Evolutionary conservation across 352 stramenopile species (phyloP).

Genomic region (Globisporangium cederbergense): DNA sequence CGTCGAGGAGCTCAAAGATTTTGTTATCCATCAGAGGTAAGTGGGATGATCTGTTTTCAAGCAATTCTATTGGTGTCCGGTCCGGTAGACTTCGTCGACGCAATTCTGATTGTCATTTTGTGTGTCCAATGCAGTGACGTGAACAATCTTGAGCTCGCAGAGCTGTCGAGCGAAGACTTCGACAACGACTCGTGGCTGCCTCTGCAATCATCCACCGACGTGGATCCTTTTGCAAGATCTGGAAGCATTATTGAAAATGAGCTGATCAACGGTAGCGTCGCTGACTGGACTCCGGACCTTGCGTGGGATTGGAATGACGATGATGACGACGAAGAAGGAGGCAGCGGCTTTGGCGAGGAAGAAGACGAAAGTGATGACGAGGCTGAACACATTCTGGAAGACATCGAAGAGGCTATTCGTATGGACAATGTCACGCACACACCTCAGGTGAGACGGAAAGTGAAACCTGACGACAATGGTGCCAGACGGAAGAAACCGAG

Average conservation of each 20-base stretch:
- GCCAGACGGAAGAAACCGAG: constrained; percentile 49
- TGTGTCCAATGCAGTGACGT: constrained; percentile 8
- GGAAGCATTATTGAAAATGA: constrained; percentile 14
- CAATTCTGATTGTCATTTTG: not conserved
- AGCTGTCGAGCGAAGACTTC: not conserved
- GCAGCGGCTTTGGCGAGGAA: constrained; percentile 18
- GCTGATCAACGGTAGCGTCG: constrained; percentile 11
- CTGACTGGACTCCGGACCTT: constrained; percentile 11
- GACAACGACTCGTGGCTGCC: constrained; percentile 6
- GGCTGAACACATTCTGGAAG: constrained; percentile 16
- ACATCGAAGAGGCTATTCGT: not conserved
- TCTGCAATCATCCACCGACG: constrained; percentile 8
- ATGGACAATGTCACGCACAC: constrained; percentile 9
- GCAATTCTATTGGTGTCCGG: not conserved
- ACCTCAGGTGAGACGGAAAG: constrained; percentile 15
- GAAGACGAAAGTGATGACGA: constrained; percentile 43
- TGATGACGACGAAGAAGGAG: constrained; percentile 9
- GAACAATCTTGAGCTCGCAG: constrained; percentile 11
- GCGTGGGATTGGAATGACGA: constrained; percentile 11
- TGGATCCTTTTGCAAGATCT: constrained; percentile 9
- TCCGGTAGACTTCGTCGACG: not conserved
- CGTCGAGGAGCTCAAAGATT: constrained; percentile 60
- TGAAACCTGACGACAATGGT: not conserved
- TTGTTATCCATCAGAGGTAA: constrained; percentile 52
- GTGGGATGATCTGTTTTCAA: not conserved